phyloP scores from a whole-genome alignment of 2,329 filamentous ascomycete species.

The Fusarium pseudonygamai region DNA sequence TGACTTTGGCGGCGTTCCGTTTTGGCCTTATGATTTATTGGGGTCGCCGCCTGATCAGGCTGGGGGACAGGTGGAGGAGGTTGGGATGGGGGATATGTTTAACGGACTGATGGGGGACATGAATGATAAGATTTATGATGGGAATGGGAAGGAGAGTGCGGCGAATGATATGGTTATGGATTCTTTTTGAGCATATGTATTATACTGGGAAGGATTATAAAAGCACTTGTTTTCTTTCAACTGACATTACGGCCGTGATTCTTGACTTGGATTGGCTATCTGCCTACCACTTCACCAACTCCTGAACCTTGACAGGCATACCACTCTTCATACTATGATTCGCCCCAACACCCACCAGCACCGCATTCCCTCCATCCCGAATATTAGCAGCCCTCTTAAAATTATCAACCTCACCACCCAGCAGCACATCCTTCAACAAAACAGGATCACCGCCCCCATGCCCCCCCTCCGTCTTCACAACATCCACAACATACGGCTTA shows the following conservation, averaged over 20 bases:
- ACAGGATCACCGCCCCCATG: conserved; percentile 70
- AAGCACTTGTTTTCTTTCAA: neutral
- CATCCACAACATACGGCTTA: conserved; percentile 64
- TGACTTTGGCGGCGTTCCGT: neutral
- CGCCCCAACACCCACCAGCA: conserved; percentile 67
- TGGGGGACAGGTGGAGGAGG: neutral
- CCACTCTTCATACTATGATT: conserved; percentile 60
- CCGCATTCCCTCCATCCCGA: conserved; percentile 66
- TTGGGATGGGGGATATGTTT: neutral
- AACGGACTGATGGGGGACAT: neutral
- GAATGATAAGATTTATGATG: neutral
- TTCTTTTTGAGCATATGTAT: neutral
- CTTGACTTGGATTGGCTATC: neutral
- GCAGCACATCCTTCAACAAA: conserved; percentile 61
- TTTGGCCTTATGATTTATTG: conserved; percentile 10
- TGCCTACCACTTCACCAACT: conserved; percentile 30
- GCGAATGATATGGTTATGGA: neutral
- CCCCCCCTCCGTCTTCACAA: conserved; percentile 61
- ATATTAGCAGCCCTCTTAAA: conserved; percentile 65
- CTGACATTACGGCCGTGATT: neutral
- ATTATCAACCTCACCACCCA: conserved; percentile 61
- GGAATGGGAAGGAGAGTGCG: neutral
- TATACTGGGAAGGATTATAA: neutral
- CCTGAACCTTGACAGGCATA: conserved; percentile 37
- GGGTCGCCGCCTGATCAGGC: neutral